Base-by-base conservation (phyloP, 1,284 basidiomycete genomes). In the Heterobasidion annosum region DNA sequence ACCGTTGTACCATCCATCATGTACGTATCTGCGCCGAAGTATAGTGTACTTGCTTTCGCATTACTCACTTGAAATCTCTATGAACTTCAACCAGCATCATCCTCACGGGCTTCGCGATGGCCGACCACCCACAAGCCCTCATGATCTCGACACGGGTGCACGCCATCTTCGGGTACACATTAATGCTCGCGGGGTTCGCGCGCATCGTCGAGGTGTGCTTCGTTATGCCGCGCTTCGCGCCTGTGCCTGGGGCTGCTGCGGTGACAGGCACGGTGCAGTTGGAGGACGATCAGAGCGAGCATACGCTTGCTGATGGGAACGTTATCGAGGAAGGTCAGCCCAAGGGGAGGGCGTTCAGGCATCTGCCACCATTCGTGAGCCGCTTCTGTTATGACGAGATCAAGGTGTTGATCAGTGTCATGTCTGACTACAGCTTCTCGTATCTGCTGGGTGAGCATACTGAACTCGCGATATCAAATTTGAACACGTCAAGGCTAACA, bases 61-160 rank as follows among this genome's bases (percentile, higher is more conserved):
- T 40, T 40, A 1, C 37, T 12, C 10, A 12, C n/a, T n/a, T 10
- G 37, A 40, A 4, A 40, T n/a, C 15, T 46, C 52, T 54, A 25
- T 25, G 33, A 59, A 55, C 56, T 45, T 49, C 6, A 43, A 16
- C 33, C 35, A 93, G 89, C 56, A 85, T 95, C 59, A 82, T 92
- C 55, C 74, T 96, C 57, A 96, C 93, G 0, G 95, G 95, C 2
- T 98, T 92, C 88, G 94, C 89, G 0, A 96, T 98, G 92, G 89
- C 90, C 3, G 85, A 90, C 44, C 95, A 98, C 62, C 82, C 82
- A 1, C 95, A 98, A 72, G 83, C 81, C 8, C 73, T 94, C 52
- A 86, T 85, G 82, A 76, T 95, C 49, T 91, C 90, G 0, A 90
- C 91, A 2, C 86, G 90, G 85, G 87, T 96, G 2, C 93, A 97